phyloP scores from a whole-genome alignment of 2,329 filamentous ascomycete species.

The Penicillium sp. region DNA sequence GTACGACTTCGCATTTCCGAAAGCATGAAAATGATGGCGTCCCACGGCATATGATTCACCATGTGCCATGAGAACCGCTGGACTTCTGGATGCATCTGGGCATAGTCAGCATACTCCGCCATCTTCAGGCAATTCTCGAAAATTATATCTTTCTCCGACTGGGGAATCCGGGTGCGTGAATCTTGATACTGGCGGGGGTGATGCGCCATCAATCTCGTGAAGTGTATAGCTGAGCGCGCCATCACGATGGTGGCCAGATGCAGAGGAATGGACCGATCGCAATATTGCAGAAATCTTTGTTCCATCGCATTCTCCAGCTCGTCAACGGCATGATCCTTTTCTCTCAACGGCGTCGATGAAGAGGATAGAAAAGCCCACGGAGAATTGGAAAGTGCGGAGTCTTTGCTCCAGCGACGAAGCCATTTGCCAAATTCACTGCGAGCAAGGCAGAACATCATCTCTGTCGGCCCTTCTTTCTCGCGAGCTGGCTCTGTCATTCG shows the following conservation, averaged over 20 bases:
- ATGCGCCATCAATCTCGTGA: constrained; percentile 47
- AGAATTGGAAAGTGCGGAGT: constrained; percentile 12
- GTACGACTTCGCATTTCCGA: constrained; percentile 41
- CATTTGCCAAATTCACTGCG: constrained; percentile 36
- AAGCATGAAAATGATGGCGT: constrained; percentile 52
- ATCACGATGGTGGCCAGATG: constrained; percentile 48
- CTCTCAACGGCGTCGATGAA: constrained; percentile 16
- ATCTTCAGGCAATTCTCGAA: constrained; percentile 40
- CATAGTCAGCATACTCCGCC: constrained; percentile 21
- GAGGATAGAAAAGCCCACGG: constrained; percentile 25
- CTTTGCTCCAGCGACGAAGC: constrained; percentile 22
- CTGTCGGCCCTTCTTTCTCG: constrained; percentile 45
- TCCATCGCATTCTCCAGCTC: constrained; percentile 38
- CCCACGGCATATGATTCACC: constrained; percentile 52
- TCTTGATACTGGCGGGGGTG: constrained; percentile 41
- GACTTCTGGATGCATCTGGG: constrained; percentile 37
- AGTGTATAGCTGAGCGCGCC: constrained; percentile 43
- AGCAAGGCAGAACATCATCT: constrained; percentile 45
- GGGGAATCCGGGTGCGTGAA: constrained; percentile 14
- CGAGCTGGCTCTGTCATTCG: constrained; percentile 45
- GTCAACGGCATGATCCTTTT: constrained; percentile 31
- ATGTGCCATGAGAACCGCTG: constrained; percentile 48
- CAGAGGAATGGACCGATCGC: constrained; percentile 41
- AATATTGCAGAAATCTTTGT: constrained; percentile 37
- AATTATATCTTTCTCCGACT: constrained; percentile 22